A percentile compares a stretch with the other conserved stretches of the same genome.
Evolutionary conservation across 148 eudicot genomes (phyloP).

Genomic region (Gaultheria prostrata): DNA sequence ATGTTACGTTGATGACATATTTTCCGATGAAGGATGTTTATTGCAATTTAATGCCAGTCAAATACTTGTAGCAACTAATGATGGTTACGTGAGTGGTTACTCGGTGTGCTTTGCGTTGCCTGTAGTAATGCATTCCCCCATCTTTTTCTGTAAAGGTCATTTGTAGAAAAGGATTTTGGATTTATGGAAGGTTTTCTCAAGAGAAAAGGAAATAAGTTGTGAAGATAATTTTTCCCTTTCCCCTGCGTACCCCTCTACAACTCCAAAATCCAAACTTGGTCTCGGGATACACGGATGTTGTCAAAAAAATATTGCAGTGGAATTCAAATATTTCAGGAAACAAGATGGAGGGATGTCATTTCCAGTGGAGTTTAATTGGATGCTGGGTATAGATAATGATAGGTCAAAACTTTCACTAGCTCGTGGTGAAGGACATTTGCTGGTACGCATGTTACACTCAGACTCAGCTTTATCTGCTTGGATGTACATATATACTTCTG

Average conservation of each 20-base stretch:
- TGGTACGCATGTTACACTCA: background rate
- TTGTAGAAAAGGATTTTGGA: background rate
- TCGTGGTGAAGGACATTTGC: background rate
- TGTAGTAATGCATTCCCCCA: background rate
- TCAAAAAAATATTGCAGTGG: background rate
- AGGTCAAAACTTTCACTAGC: background rate
- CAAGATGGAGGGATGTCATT: background rate
- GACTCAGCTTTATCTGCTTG: constrained; percentile 3
- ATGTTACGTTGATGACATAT: background rate
- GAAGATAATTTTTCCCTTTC: background rate
- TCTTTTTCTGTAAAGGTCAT: background rate
- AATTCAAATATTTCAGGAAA: background rate
- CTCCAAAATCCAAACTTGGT: background rate
- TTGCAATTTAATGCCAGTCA: constrained; percentile 1
- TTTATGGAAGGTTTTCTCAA: background rate
- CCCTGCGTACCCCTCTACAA: background rate
- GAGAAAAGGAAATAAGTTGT: background rate
- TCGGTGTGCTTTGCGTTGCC: background rate
- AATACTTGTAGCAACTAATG: background rate
- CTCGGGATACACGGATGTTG: background rate
- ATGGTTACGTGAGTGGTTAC: background rate
- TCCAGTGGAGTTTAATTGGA: background rate
- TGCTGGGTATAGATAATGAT: background rate
- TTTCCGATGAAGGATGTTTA: background rate
- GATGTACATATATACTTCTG: constrained; percentile 3